Percentiles rank a stretch among this genome's conserved stretches.
phyloP scores from a whole-genome alignment of 495 filamentous ascomycete species.

The Lasiosphaeria ovina region DNA sequence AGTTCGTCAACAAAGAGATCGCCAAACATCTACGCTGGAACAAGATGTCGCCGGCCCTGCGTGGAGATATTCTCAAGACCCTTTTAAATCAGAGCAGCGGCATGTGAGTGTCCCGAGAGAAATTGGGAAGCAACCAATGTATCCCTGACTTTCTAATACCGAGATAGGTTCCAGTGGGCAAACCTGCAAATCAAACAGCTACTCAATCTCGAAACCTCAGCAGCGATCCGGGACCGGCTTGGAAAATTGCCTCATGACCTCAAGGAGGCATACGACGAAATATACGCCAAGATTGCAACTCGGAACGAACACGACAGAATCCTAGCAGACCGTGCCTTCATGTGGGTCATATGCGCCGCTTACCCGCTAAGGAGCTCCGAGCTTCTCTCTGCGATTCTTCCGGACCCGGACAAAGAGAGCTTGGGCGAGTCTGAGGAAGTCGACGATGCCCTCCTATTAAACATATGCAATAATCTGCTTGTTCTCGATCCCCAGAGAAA shows the following conservation, averaged over 20 bases:
- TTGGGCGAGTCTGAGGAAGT: not conserved
- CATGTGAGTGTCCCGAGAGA: conserved; percentile 12
- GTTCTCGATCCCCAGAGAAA: conserved; percentile 9
- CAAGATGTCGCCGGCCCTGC: conserved; percentile 13
- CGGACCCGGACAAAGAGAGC: conserved; percentile 15
- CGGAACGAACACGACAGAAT: conserved; percentile 19
- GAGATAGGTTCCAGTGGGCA: conserved; percentile 37
- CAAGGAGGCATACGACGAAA: conserved; percentile 36
- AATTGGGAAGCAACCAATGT: not conserved
- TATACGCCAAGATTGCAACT: conserved; percentile 27
- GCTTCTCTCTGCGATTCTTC: conserved; percentile 15
- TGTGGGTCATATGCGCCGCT: conserved; percentile 36
- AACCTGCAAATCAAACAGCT: conserved; percentile 39
- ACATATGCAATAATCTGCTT: conserved; percentile 12
- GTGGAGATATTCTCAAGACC: conserved; percentile 23
- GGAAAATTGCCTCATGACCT: conserved; percentile 35
- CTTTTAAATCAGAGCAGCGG: conserved; percentile 8
- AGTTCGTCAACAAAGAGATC: conserved; percentile 24
- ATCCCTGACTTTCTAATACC: not conserved
- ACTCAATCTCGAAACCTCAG: conserved; percentile 14
- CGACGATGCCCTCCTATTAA: not conserved
- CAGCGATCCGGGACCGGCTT: conserved; percentile 27
- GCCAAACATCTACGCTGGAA: conserved; percentile 14
- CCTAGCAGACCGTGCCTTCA: conserved; percentile 33
- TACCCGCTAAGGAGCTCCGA: conserved; percentile 22